Evolutionary conservation across 202 grass and related monocot species (phyloP).

Genomic region (Hordeum pubiflorum): DNA sequence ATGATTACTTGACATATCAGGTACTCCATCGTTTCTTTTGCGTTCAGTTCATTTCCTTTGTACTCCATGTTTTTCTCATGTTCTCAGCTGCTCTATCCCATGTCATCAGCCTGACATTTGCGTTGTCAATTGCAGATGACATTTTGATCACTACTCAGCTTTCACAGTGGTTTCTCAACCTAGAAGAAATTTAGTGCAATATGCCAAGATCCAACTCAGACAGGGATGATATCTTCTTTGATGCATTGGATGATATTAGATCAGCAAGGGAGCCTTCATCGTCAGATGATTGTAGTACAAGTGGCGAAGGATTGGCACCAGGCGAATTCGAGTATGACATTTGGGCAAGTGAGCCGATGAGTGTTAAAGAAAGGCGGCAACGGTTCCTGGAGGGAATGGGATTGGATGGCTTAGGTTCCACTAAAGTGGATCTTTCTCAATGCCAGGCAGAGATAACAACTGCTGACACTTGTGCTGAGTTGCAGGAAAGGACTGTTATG

Average conservation of each 20-base stretch:
- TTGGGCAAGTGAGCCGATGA: constrained; percentile 49
- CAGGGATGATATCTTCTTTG: constrained; percentile 61
- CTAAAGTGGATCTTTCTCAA: constrained; percentile 20
- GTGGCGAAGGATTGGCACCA: constrained; percentile 18
- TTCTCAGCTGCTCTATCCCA: neutral
- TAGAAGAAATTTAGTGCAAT: neutral
- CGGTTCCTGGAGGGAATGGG: constrained; percentile 61
- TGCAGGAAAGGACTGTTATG: constrained; percentile 25
- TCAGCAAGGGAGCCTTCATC: constrained; percentile 42
- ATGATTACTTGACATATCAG: neutral
- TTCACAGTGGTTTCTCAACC: neutral
- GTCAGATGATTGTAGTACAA: constrained; percentile 41
- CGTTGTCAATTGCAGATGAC: constrained; percentile 23
- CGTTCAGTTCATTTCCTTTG: neutral
- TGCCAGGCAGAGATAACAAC: constrained; percentile 26
- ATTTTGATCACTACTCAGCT: neutral
- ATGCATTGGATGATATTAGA: constrained; percentile 52
- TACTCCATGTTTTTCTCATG: neutral
- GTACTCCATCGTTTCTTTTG: neutral
- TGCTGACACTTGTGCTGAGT: neutral
- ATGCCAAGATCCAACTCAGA: constrained; percentile 58
- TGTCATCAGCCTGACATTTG: neutral
- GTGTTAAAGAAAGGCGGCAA: constrained; percentile 72
- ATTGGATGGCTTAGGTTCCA: constrained; percentile 32
- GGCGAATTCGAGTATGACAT: constrained; percentile 38